These are phyloP conservation scores for Aspergillus sparsus DNA, from an alignment of 495 filamentous ascomycete genomes.

Conservation along the genomic window DNA sequence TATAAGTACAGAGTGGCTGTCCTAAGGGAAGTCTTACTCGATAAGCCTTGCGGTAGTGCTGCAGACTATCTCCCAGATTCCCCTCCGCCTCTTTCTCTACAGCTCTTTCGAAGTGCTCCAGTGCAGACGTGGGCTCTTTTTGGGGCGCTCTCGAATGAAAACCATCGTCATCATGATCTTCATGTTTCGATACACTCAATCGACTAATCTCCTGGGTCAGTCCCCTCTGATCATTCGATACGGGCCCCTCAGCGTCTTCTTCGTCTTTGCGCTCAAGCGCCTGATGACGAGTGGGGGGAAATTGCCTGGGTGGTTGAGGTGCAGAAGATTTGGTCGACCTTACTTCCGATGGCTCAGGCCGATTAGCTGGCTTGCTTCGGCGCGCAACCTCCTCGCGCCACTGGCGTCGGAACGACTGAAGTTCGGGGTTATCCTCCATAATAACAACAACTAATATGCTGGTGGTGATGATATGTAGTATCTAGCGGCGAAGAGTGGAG, in stretches of 20 bases:
- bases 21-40: conserved; percentile 52
- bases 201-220: conserved; percentile 43
- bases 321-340: conserved; percentile 29
- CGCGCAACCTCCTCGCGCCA: conserved; percentile 80
- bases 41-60: conserved; percentile 87
- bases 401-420: conserved; percentile 77
- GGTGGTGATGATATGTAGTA: no score
- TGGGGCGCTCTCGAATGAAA: conserved; percentile 28
- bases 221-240: conserved; percentile 42
- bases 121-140: conserved; percentile 69
- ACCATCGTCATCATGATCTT: conserved; percentile 31
- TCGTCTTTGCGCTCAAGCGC: conserved; percentile 41
- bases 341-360: conserved; percentile 18
- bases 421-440: conserved; percentile 69
- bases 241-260: conserved; percentile 38
- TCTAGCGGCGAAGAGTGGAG: background rate
- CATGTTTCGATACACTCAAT: conserved; percentile 29
- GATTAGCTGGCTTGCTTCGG: conserved; percentile 39
- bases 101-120: conserved; percentile 92
- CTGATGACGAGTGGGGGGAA: conserved; percentile 40
- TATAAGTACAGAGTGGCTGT: conserved; percentile 21
- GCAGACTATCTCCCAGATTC: conserved; percentile 84
- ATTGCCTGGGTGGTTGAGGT: conserved; percentile 27
- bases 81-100: conserved; percentile 85
- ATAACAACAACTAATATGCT: conserved; percentile 6